These are phyloP conservation scores for Delonix regia DNA, from an alignment of 306 rosid genomes.

Conservation along the genomic window DNA sequence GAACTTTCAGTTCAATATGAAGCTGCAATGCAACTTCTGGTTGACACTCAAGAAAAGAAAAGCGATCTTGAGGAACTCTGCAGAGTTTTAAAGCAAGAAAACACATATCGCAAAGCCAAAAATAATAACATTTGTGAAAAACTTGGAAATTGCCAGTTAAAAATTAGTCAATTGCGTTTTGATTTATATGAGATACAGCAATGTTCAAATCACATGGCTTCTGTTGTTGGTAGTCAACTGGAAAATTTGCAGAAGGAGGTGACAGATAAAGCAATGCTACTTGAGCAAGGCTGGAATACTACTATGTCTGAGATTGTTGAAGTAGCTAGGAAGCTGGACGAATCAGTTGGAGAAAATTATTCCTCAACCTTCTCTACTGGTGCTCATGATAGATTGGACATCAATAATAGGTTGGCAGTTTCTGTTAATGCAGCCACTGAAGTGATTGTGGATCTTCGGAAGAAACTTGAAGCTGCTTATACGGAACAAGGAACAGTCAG, in stretches of 20 bases:
- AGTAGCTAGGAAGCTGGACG: conserved; percentile 64
- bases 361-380: conserved; percentile 38
- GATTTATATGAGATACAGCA: conserved; percentile 59
- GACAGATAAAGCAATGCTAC: conserved; percentile 56
- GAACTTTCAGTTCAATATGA: conserved; percentile 79
- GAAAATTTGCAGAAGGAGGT: conserved; percentile 69
- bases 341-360: conserved; percentile 50
- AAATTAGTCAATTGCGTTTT: conserved; percentile 57
- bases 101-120: conserved; percentile 47
- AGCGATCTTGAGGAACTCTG: conserved; percentile 57
- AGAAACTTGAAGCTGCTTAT: conserved; percentile 61
- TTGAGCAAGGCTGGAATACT: conserved; percentile 68
- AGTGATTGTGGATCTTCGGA: conserved; percentile 66
- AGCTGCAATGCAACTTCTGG: conserved; percentile 58
- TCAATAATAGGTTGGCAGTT: conserved; percentile 46
- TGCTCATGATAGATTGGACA: conserved; percentile 35
- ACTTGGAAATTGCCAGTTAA: conserved; percentile 58
- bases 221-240: conserved; percentile 59
- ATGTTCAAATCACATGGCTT: conserved; percentile 61
- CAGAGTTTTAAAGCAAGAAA: conserved; percentile 59
- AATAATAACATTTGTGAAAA: conserved; percentile 56
- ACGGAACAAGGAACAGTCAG: conserved; percentile 55
- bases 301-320: conserved; percentile 55
- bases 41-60: conserved; percentile 54
- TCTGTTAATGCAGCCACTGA: conserved; percentile 64